Evolutionary conservation across 768 basidiomycete species (phyloP).

Genomic region (Serendipita sp.): DNA sequence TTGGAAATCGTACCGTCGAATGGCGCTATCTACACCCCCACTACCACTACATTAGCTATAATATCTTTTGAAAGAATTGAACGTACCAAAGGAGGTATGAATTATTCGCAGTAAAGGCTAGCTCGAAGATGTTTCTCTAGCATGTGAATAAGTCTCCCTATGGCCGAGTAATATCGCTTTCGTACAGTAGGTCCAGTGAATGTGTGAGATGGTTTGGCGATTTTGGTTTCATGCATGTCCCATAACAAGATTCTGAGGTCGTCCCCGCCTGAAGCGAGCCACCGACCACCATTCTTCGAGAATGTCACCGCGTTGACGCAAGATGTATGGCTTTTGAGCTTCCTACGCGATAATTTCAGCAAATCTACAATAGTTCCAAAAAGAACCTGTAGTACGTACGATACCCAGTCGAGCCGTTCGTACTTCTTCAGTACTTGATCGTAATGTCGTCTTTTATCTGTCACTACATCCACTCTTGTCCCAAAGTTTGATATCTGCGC

Average conservation of each 20-base stretch:
- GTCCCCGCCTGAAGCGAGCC: slow-evolving; percentile 55
- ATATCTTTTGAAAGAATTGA: slow-evolving; percentile 6
- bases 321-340: slow-evolving; percentile 33
- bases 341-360: slow-evolving; percentile 14
- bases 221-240: slow-evolving; percentile 50
- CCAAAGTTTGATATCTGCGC: not conserved
- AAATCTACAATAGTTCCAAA: slow-evolving; percentile 7
- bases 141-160: not conserved
- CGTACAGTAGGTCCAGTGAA: slow-evolving; percentile 34
- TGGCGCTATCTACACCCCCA: slow-evolving; percentile 6
- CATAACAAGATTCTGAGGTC: slow-evolving; percentile 43
- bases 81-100: slow-evolving; percentile 49
- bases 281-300: slow-evolving; percentile 42
- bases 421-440: not conserved
- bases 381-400: not conserved
- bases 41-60: not conserved
- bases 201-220: slow-evolving; percentile 26
- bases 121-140: slow-evolving; percentile 54
- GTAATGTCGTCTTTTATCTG: not conserved
- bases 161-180: not conserved
- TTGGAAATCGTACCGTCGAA: slow-evolving; percentile 8
- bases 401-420: not conserved
- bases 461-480: not conserved
- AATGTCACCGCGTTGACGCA: slow-evolving; percentile 52
- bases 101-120: slow-evolving; percentile 55